Evolutionary conservation across 1,284 basidiomycete species (phyloP), one percentile per base, ranked within the genome.

Genomic region (Porphyrellus sp.): DNA sequence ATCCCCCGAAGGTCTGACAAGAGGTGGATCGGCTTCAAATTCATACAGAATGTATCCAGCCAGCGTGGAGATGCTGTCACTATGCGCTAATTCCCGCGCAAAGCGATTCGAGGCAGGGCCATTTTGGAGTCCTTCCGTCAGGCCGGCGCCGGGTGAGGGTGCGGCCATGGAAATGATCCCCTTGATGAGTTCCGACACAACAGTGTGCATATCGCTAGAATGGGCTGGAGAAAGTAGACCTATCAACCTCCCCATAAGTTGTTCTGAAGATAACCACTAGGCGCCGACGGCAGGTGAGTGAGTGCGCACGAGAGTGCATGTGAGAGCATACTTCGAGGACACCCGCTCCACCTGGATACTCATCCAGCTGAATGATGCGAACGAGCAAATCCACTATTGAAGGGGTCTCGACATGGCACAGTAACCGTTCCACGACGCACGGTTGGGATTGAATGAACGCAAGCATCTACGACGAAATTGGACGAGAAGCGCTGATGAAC

Each of bases 151-250:
- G 3, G 91, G 89, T 2, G 93, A 89, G 4, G 94, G 93, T 1
- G 93, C 90, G 18, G 93, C 92, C 75, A 98, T 89, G 23, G 93
- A 90, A 60, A 99, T 94, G 60, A 98, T 93, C 50, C 89, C 89
- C 71, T 97, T 97, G 65, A 99, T 83, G 46, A 98, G 81, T 57
- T 99, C 97, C 1, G 93, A 82, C 28, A 93, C 91, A 44, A 94
- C 86, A 25, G 84, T 81, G 71, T 99, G 96, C 53, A 91, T 83
- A 56, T 94, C 87, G 18, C 84, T 76, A 11, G 85, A 82, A 55
- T 92, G 77, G 11, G 79, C 70, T 0, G 97, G 93, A 0, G 93
- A 91, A 16, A 98, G 82, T 20, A 95, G 79, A 59, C 84, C 83
- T 54, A 98, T 82, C 35, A 98, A 80, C 41, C 85, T 83, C 25